These are phyloP conservation scores for Backusella macrospora DNA, from an alignment of 192 early-diverging fungal genomes.

Conservation along the genomic window DNA sequence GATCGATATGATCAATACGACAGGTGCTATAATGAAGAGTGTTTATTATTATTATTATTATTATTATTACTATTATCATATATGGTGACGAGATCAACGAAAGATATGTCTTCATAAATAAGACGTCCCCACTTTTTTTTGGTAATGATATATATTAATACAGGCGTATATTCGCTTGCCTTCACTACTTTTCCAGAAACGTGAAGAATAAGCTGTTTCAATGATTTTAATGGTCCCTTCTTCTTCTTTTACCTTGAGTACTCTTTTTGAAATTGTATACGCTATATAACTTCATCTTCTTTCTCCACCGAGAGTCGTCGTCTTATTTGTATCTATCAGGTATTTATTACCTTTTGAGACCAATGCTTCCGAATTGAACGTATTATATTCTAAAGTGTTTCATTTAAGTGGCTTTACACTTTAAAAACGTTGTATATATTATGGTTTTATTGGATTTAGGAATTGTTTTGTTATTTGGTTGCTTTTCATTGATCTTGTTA, in stretches of 20 bases:
- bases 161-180: conserved; percentile 51
- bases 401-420: no score
- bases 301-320: no score
- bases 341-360: conserved; percentile 44
- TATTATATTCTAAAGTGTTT: no score
- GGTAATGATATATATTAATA: conserved; percentile 69
- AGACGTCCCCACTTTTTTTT: conserved; percentile 67
- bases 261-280: conserved; percentile 44
- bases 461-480: no score
- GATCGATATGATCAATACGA: conserved; percentile 70
- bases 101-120: conserved; percentile 48
- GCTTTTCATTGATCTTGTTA: no score
- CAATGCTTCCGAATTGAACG: conserved; percentile 66
- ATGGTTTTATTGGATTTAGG: no score
- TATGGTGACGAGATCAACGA: conserved; percentile 10
- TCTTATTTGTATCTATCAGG: background rate
- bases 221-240: conserved; percentile 44
- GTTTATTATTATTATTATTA: no score
- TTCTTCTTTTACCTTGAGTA: conserved; percentile 47
- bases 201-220: conserved; percentile 56
- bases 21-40: conserved; percentile 65
- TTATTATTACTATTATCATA: background rate
- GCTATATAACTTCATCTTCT: conserved; percentile 44
- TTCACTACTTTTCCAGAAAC: conserved; percentile 45
- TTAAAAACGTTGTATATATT: no score